phyloP scores from a whole-genome alignment of 768 basidiomycete species.

The Neoboletus brunneissimus region DNA sequence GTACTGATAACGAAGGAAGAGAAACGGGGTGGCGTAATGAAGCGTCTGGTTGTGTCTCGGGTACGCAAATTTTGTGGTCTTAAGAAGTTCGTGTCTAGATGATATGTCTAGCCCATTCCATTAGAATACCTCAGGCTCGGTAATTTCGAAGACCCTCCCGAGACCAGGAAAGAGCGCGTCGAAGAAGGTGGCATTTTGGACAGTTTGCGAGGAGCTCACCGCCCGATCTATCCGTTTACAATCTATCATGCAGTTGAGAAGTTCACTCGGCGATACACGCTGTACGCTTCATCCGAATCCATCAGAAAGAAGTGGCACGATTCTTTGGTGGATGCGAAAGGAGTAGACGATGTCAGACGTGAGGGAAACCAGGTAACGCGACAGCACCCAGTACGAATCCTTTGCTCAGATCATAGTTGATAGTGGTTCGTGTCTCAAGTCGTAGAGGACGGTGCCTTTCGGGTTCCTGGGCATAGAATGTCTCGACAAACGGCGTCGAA shows the following conservation, averaged over 20 bases:
- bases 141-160: slow-evolving; percentile 56
- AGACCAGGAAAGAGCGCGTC: slow-evolving; percentile 58
- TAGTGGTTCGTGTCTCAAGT: slow-evolving; percentile 68
- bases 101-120: slow-evolving; percentile 62
- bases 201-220: slow-evolving; percentile 47
- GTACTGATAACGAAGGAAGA: slow-evolving; percentile 68
- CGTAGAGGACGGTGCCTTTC: slow-evolving; percentile 63
- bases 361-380: slow-evolving; percentile 67
- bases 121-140: slow-evolving; percentile 75
- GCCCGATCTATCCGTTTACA: slow-evolving; percentile 71
- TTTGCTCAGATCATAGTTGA: slow-evolving; percentile 7
- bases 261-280: slow-evolving; percentile 61
- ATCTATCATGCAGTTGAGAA: slow-evolving; percentile 66
- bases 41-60: slow-evolving; percentile 59
- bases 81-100: slow-evolving; percentile 6
- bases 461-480: slow-evolving; percentile 39
- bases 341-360: slow-evolving; percentile 57
- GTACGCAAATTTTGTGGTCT: slow-evolving; percentile 39
- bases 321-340: slow-evolving; percentile 59
- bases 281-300: slow-evolving; percentile 60
- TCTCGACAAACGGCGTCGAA: slow-evolving; percentile 29
- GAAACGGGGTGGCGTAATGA: slow-evolving; percentile 45
- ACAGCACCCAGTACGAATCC: neutral
- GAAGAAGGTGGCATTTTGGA: slow-evolving; percentile 61
- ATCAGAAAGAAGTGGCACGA: slow-evolving; percentile 62